These are phyloP conservation scores for Aspergillus sp. DNA, from an alignment of 2,329 filamentous ascomycete genomes.

Conservation along the genomic window DNA sequence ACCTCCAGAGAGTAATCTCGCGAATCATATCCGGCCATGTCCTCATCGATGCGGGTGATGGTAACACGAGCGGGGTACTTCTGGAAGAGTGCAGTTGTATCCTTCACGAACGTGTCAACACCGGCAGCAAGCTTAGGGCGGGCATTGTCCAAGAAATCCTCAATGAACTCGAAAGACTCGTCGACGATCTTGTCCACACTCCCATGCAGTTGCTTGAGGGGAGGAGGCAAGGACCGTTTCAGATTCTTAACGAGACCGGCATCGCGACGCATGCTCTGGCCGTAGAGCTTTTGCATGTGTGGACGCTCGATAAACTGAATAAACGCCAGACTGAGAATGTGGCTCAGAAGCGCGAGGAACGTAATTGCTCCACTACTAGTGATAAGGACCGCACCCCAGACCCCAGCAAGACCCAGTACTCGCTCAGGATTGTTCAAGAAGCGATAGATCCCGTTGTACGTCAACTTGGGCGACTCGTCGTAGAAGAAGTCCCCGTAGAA, in stretches of 20 bases:
- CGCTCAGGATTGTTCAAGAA: constrained; percentile 98
- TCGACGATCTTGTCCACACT: constrained; percentile 84
- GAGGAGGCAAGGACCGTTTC: constrained; percentile 77
- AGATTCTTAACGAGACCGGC: constrained; percentile 91
- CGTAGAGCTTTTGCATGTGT: constrained; percentile 98
- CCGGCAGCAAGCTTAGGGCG: constrained; percentile 82
- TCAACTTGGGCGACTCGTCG: constrained; percentile 81
- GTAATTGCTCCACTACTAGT: constrained; percentile 87
- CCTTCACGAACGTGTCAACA: constrained; percentile 80
- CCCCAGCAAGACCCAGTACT: constrained; percentile 86
- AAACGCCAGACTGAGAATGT: constrained; percentile 80
- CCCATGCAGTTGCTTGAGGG: constrained; percentile 78
- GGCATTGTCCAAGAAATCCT: constrained; percentile 83
- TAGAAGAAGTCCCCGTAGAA: constrained; percentile 99
- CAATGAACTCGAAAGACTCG: constrained; percentile 82
- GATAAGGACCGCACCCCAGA: constrained; percentile 92
- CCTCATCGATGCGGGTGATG: constrained; percentile 73
- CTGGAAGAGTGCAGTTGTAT: constrained; percentile 84
- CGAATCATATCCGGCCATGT: constrained; percentile 74
- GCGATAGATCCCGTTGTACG: constrained; percentile 95
- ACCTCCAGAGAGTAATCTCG: constrained; percentile 77
- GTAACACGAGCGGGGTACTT: constrained; percentile 83
- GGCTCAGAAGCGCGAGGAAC: constrained; percentile 78
- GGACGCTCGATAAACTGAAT: constrained; percentile 92
- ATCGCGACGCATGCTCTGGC: constrained; percentile 74